Percentiles rank a stretch among this genome's conserved stretches.
phyloP scores from a whole-genome alignment of 805 yeast genomes.

The Kluyveromyces aestuarii region DNA sequence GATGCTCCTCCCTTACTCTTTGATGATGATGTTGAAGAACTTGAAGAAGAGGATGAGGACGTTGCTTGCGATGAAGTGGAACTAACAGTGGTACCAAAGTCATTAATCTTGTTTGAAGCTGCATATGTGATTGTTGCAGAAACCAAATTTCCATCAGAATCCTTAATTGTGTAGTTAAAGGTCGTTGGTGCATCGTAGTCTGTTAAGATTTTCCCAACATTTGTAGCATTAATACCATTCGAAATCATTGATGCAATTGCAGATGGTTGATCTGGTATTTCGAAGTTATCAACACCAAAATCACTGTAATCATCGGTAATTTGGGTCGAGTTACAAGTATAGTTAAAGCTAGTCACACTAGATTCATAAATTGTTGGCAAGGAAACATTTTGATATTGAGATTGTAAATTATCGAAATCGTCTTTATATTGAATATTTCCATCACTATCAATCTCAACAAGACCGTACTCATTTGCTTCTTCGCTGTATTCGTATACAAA shows the following conservation, averaged over 20 bases:
- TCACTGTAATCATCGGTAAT: slow-evolving; percentile 31
- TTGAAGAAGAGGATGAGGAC: slow-evolving; percentile 12
- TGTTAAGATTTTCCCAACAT: slow-evolving; percentile 36
- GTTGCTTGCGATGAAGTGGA: slow-evolving; percentile 12
- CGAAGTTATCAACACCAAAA: slow-evolving; percentile 38
- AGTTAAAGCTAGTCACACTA: slow-evolving; percentile 25
- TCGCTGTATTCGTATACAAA: slow-evolving; percentile 85
- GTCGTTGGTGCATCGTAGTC: slow-evolving; percentile 30
- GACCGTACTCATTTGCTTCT: slow-evolving; percentile 66
- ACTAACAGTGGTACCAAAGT: slow-evolving; percentile 17
- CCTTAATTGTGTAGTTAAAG: slow-evolving; percentile 33
- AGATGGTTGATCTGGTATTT: slow-evolving; percentile 39
- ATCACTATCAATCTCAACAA: slow-evolving; percentile 45
- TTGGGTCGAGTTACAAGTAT: slow-evolving; percentile 33
- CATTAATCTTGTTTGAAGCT: slow-evolving; percentile 30
- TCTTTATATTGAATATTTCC: slow-evolving; percentile 32
- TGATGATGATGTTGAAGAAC: slow-evolving; percentile 8
- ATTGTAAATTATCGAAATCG: slow-evolving; percentile 45
- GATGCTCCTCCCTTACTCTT: slow-evolving; percentile 21
- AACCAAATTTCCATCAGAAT: slow-evolving; percentile 28
- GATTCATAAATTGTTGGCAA: slow-evolving; percentile 33
- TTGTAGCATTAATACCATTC: slow-evolving; percentile 39
- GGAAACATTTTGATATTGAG: slow-evolving; percentile 31
- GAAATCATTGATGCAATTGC: slow-evolving; percentile 36
- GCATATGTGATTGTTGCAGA: slow-evolving; percentile 32